Evolutionary conservation across 1,139 yeast genomes (phyloP).

Genomic region (Yamadazyma blattariae): DNA sequence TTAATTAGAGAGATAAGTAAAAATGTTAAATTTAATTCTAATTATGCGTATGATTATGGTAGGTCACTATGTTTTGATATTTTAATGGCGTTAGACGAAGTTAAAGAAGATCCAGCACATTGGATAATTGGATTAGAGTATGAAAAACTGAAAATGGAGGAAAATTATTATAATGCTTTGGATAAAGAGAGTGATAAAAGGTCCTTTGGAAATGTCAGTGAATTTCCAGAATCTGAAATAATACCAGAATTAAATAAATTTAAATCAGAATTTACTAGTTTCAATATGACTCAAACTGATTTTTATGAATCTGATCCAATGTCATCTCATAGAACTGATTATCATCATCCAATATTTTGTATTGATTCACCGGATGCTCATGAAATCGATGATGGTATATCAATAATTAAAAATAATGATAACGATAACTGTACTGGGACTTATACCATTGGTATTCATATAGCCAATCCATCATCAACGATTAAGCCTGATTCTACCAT

Average conservation of each 20-base stretch:
- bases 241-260: not conserved
- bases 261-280: not conserved
- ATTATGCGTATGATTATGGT: constrained; percentile 42
- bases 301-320: constrained; percentile 37
- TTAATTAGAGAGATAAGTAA: constrained; percentile 33
- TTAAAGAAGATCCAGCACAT: constrained; percentile 38
- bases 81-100: constrained; percentile 19
- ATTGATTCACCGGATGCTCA: constrained; percentile 80
- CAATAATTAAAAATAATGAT: constrained; percentile 32
- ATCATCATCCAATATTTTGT: constrained; percentile 64
- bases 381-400: constrained; percentile 93
- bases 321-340: constrained; percentile 28
- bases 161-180: not conserved
- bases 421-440: constrained; percentile 6
- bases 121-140: constrained; percentile 47
- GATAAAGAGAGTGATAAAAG: too few species aligned
- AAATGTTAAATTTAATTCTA: constrained; percentile 16
- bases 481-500: constrained; percentile 46
- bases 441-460: constrained; percentile 61
- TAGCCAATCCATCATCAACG: constrained; percentile 85
- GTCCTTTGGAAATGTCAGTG: too few species aligned
- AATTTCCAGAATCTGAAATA: not conserved
- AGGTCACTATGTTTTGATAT: constrained; percentile 48
- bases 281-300: constrained; percentile 14
- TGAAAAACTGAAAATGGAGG: constrained; percentile 1